A percentile compares a stretch with the other conserved stretches of the same genome.
These are phyloP conservation scores for Talaromyces sp. DNA, from an alignment of 2,329 filamentous ascomycete species.

Conservation along the genomic window DNA sequence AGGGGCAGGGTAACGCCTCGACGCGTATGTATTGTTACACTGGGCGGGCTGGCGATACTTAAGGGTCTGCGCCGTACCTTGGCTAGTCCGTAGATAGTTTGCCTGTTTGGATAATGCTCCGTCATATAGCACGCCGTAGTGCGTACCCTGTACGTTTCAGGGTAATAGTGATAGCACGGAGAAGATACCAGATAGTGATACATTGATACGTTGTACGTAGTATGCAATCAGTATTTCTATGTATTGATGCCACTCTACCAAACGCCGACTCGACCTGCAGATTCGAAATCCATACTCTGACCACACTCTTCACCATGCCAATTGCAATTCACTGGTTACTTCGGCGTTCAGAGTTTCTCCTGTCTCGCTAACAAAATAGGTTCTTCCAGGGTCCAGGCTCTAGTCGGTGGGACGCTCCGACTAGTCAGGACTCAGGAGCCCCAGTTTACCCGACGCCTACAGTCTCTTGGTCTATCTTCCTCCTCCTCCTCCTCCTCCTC, in stretches of 20 bases:
- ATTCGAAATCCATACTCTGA: neutral
- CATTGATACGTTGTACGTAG: neutral
- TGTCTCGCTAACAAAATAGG: neutral
- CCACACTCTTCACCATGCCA: neutral
- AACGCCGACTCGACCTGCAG: neutral
- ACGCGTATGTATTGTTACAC: neutral
- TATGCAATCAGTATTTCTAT: neutral
- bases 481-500: neutral
- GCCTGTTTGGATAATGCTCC: neutral
- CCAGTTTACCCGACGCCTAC: neutral
- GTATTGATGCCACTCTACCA: neutral
- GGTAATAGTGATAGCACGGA: neutral
- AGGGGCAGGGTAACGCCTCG: neutral
- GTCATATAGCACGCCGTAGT: neutral
- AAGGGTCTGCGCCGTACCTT: neutral
- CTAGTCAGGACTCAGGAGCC: constrained; percentile 4
- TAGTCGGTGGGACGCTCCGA: neutral
- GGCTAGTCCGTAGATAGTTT: neutral
- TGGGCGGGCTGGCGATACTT: neutral
- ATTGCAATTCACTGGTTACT: neutral
- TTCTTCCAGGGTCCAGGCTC: constrained; percentile 4
- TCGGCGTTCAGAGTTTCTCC: neutral
- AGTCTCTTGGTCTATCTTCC: neutral
- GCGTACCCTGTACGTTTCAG: neutral
- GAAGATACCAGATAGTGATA: neutral